Conservation (phyloP, 2,329 filamentous ascomycete genomes). For the Pezicula rhizophila region DNA sequence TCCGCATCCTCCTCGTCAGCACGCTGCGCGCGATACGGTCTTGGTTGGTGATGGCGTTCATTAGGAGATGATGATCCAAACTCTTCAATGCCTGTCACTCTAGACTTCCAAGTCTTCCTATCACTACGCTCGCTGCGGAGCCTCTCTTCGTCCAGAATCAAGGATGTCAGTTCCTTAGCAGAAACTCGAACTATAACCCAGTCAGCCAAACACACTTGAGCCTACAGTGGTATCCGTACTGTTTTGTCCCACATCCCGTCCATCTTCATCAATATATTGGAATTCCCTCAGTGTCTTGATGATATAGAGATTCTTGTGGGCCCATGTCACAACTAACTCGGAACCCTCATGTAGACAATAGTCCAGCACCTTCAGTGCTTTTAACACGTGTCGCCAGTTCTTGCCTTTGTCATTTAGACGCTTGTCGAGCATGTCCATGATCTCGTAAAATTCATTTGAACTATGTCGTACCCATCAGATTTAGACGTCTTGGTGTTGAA, state of each 20-base stretch:
- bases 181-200: constrained; percentile 74
- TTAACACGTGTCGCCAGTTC: constrained; percentile 98
- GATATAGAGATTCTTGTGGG: constrained; percentile 95
- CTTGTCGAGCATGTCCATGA: constrained; percentile 99
- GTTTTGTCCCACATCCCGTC: constrained; percentile 91
- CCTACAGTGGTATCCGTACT: constrained; percentile 48
- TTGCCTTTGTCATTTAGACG: constrained; percentile 98
- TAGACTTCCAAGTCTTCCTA: constrained; percentile 92
- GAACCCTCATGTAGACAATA: constrained; percentile 97
- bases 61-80: constrained; percentile 44
- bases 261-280: constrained; percentile 92
- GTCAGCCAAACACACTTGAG: constrained; percentile 20
- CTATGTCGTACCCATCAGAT: constrained; percentile 29
- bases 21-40: constrained; percentile 42
- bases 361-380: constrained; percentile 94
- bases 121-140: constrained; percentile 85
- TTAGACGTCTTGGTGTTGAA: background rate
- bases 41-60: constrained; percentile 38
- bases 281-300: constrained; percentile 98
- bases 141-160: constrained; percentile 91
- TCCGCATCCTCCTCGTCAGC: constrained; percentile 83
- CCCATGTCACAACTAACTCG: constrained; percentile 95
- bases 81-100: constrained; percentile 89
- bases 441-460: constrained; percentile 96
- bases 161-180: constrained; percentile 87